Base-by-base conservation (phyloP, 768 basidiomycete genomes). In the Phallus indusiatus region DNA sequence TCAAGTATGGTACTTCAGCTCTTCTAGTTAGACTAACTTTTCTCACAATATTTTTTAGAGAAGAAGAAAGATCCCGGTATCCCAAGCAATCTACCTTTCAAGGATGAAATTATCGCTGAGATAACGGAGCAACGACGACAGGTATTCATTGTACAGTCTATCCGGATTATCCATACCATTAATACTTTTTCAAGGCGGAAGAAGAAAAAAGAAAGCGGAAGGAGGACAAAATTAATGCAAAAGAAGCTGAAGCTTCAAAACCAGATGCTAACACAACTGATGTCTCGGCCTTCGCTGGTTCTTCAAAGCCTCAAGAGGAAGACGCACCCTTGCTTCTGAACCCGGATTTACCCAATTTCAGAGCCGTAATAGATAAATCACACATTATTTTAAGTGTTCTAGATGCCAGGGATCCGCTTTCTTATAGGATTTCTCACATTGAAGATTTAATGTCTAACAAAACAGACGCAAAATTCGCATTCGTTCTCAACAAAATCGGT, bases 401-500 rank as follows among this genome's bases (percentile, higher is more conserved):
- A 48, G 94, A 95, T 68, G 88, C 86, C 1, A 78, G 91, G 52
- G 94, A 95, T 68, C 92, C 94, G 11, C 68, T 81, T 11, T 76
- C 87, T 18, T 84, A 80, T 67, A 77, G 91, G 54, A 89, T 86
- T 65, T 68, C 69, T 34, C 76, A 78, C 60, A 59, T 91, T 53
- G 90, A 94, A 67, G 71, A 78, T 20, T 69, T 85, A 52, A 71
- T 73, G 18, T 70, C 70, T 36, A 73, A 73, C 48, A 74, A 68
- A 48, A 69, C 61, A 46, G 79, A 70, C 61, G 78, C 78, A 65
- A 76, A 71, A 69, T 71, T 86, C 12, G 64, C 86, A 18, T 71
- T 93, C n/a, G 75, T 94, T 17, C 70, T 96, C 56, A 94, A 88
- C 70, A 96, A 96, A 75, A 86, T 86, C 63, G 93, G 93, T 90